Conservation (phyloP, 2,329 filamentous ascomycete genomes). For the Diplocarpon mali region DNA sequence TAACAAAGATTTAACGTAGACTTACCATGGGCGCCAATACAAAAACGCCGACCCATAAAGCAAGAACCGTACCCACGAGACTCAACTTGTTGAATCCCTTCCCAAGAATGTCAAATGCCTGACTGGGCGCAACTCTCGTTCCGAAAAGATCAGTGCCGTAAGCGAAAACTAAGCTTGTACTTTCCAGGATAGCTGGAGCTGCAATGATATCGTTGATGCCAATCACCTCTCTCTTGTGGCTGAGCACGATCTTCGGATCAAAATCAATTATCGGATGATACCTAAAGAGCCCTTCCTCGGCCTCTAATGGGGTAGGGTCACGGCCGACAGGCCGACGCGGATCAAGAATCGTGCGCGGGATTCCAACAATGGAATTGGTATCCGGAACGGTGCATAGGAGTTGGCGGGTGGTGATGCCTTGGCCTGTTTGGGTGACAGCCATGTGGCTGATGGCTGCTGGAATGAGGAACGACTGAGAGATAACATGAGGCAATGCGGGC, state of each 20-base stretch:
- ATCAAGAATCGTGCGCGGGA: slow-evolving; percentile 71
- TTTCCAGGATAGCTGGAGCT: slow-evolving; percentile 73
- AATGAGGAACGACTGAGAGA: slow-evolving; percentile 73
- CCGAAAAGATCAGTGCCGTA: slow-evolving; percentile 85
- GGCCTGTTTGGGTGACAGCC: slow-evolving; percentile 76
- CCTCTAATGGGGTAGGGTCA: slow-evolving; percentile 68
- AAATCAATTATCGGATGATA: slow-evolving; percentile 74
- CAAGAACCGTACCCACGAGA: slow-evolving; percentile 72
- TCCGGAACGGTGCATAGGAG: slow-evolving; percentile 69
- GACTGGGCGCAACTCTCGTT: slow-evolving; percentile 75
- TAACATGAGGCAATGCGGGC: slow-evolving; percentile 57
- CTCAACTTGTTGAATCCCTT: slow-evolving; percentile 89
- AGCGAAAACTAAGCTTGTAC: slow-evolving; percentile 80
- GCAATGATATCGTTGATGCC: slow-evolving; percentile 66
- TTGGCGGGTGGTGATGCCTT: slow-evolving; percentile 80
- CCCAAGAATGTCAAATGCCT: slow-evolving; percentile 83
- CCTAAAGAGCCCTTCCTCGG: slow-evolving; percentile 68
- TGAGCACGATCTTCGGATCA: slow-evolving; percentile 69
- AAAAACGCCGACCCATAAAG: slow-evolving; percentile 64
- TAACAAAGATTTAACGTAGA: slow-evolving; percentile 14
- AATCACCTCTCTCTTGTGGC: slow-evolving; percentile 71
- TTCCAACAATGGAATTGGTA: slow-evolving; percentile 62
- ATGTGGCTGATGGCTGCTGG: slow-evolving; percentile 69
- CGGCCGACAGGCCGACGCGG: slow-evolving; percentile 77
- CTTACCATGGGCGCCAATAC: slow-evolving; percentile 79